Evolutionary conservation across 2,329 filamentous ascomycete species (phyloP).

Genomic region (Aphanocladium album): DNA sequence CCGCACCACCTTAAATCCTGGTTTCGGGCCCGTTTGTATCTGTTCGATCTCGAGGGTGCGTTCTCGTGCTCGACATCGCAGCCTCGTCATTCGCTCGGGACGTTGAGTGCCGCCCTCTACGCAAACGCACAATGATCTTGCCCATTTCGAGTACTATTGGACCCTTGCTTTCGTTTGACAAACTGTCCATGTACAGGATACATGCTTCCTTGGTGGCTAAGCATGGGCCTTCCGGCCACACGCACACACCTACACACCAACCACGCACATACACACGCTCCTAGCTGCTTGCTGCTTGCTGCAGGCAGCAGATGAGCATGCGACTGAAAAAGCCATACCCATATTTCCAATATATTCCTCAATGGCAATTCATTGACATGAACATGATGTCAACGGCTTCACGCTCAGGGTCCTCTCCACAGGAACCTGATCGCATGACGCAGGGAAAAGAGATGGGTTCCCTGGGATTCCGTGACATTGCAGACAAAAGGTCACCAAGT

Average conservation of each 20-base stretch:
- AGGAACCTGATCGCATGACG: background rate
- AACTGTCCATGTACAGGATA: background rate
- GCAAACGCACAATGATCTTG: background rate
- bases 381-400: slow-evolving; percentile 11
- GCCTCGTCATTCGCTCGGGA: background rate
- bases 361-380: background rate
- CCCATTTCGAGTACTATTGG: background rate
- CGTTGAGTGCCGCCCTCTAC: background rate
- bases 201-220: background rate
- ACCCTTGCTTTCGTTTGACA: background rate
- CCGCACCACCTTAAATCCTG: slow-evolving; percentile 4
- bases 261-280: background rate
- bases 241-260: background rate
- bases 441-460: background rate
- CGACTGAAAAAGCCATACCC: no score
- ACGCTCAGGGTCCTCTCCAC: background rate
- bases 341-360: background rate
- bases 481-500: background rate
- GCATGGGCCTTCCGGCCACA: background rate
- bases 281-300: no score
- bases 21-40: background rate
- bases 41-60: background rate
- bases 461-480: background rate
- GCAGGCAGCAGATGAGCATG: no score
- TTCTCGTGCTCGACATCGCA: background rate